Base-by-base conservation (phyloP, 495 filamentous ascomycete species). In the Niebla homalea region DNA sequence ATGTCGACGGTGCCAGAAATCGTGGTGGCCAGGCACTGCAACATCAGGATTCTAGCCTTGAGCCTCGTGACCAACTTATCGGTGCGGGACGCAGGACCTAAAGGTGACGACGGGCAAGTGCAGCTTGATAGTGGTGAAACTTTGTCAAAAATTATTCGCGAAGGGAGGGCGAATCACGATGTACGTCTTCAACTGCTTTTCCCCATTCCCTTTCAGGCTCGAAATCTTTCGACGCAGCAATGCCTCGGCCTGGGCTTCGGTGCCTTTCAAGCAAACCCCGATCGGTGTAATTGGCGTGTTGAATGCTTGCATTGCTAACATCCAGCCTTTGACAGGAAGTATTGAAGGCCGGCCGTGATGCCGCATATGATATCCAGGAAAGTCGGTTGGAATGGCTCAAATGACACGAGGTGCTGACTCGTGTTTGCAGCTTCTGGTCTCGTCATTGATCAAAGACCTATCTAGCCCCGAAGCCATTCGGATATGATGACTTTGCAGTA, bases 1-100 rank as follows among this genome's bases (percentile, higher is more conserved):
- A 87, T 88, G 84, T 84, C 80, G 16, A 87, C 83, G 5, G 80
- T 87, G 15, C 84, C 84, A 11, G 84, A 89, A 59, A 80, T 87
- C 37, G 73, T 87, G 44, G 78, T 83, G 16, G 84, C 84, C 14
- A 71, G 84, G 54, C 84, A 89, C 58, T 78, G 72, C 49, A 79
- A 76, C 11, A 71, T 89, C 48, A 69, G 76, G 26, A 79, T 87
- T n/a, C 60, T 86, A 38, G 84, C 82, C 29, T 73, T 87, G 54
- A 87, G 82, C 52, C 64, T 89, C 20, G 83, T 88, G n/a, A 88
- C 84, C 16, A 89, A 89, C 59, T 77, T 67, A 10, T 77, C 79
- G 2, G 80, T 88, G 8, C 61, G 85, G 35, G 75, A 81, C 42
- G 69, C 79, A 4, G 78, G 73, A 0, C 73, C 80, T 20, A 69